Conservation (phyloP, 306 rosid species). For the Oemleria cerasiformis region DNA sequence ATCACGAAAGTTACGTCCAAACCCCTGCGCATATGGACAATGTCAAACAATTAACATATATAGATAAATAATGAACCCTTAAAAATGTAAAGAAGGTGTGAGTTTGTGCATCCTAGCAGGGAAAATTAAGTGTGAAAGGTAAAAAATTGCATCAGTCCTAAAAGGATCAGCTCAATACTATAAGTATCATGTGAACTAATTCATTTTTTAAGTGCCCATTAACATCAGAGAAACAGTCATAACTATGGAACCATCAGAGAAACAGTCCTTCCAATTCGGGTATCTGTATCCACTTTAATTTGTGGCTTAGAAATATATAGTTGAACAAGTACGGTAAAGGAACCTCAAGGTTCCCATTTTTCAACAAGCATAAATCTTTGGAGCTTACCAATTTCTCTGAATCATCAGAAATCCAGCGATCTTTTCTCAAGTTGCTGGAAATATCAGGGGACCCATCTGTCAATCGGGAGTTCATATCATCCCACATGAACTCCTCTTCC, state of each 20-base stretch:
- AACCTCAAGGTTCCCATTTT: constrained; percentile 6
- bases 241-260: neutral
- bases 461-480: constrained; percentile 58
- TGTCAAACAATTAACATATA: neutral
- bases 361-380: constrained; percentile 17
- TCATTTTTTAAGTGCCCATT: too few species aligned
- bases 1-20: constrained; percentile 49
- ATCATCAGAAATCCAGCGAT: constrained; percentile 57
- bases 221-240: too few species aligned
- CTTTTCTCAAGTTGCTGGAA: constrained; percentile 44
- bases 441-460: constrained; percentile 39
- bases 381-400: constrained; percentile 66
- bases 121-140: neutral
- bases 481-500: constrained; percentile 93
- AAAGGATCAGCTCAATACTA: neutral
- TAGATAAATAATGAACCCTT: neutral
- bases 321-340: neutral
- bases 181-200: neutral
- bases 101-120: constrained; percentile 3
- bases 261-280: neutral
- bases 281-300: neutral
- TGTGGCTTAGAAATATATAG: neutral
- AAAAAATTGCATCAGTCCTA: constrained; percentile 4
- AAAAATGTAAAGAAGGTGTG: neutral
- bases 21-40: constrained; percentile 47